Percentiles rank a stretch among this genome's conserved stretches.
phyloP scores from a whole-genome alignment of 73 alveolate genomes.

The Tetrahymena borealis region DNA sequence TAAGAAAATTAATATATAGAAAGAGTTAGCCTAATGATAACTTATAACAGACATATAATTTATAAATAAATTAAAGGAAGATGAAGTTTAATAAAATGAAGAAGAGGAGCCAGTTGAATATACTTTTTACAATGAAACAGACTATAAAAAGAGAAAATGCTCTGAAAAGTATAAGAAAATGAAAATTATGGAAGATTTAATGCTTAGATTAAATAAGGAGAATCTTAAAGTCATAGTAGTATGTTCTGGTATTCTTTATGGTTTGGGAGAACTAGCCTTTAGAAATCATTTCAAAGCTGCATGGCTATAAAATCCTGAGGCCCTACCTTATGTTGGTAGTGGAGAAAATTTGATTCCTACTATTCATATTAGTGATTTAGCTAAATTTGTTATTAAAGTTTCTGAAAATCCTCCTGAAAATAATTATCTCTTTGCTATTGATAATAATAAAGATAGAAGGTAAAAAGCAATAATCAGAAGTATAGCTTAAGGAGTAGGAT shows the following conservation, averaged over 20 bases:
- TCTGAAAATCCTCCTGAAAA: conserved; percentile 72
- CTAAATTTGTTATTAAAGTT: conserved; percentile 69
- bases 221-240: conserved; percentile 81
- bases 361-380: conserved; percentile 90
- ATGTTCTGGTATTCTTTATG: conserved; percentile 92
- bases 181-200: conserved; percentile 86
- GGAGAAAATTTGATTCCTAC: conserved; percentile 93
- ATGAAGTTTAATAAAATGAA: neutral
- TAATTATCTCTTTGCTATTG: conserved; percentile 88
- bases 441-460: conserved; percentile 74
- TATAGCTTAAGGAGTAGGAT: conserved; percentile 87
- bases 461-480: conserved; percentile 72
- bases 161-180: conserved; percentile 63
- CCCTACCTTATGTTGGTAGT: conserved; percentile 43
- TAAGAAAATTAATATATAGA: no score
- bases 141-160: conserved; percentile 71
- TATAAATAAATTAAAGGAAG: conserved; percentile 10
- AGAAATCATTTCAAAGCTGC: conserved; percentile 70
- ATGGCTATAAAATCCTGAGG: conserved; percentile 63
- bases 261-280: conserved; percentile 84
- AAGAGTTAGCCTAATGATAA: no score
- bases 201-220: conserved; percentile 70
- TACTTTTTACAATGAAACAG: conserved; percentile 70
- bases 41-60: no score
- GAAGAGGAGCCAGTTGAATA: conserved; percentile 53